Percentiles rank a stretch among this genome's conserved stretches.
Conservation (phyloP, 225 moss, liverwort and hornwort genomes). For the Sphagnum contortum region DNA sequence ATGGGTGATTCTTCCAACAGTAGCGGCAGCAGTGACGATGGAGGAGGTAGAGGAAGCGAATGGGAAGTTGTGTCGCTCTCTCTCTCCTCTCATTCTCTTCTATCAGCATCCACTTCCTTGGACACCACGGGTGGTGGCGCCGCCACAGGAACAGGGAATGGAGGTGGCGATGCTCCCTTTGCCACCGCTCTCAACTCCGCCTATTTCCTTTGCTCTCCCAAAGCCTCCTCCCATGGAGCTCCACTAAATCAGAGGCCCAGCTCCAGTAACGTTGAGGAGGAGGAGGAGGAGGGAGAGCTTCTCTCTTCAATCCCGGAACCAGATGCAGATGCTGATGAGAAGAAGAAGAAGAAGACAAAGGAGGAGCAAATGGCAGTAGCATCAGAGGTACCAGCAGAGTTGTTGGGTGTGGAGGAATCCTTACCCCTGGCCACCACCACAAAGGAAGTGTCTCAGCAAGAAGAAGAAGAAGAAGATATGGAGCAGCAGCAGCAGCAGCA, state of each 20-base stretch:
- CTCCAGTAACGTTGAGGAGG: constrained; percentile 4
- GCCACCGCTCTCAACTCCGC: no score
- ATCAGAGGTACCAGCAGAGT: no score
- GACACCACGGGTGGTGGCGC: neutral
- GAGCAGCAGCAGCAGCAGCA: constrained; percentile 10
- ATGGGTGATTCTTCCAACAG: neutral
- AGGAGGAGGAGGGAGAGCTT: no score
- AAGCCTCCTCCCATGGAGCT: no score
- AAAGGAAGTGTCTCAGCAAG: neutral
- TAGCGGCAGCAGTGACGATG: constrained; percentile 27
- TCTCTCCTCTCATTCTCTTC: constrained; percentile 34
- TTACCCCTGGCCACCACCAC: constrained; percentile 1
- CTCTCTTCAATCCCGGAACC: neutral
- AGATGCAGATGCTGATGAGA: no score
- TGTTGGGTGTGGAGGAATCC: constrained; percentile 3
- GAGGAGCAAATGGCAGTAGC: no score
- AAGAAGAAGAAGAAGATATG: constrained; percentile 3
- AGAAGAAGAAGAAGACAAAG: no score
- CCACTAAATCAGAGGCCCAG: no score
- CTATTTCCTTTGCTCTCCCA: neutral
- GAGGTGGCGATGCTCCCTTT: no score
- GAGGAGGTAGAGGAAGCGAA: constrained; percentile 13
- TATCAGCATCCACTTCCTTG: constrained; percentile 19
- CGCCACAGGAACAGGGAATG: constrained; percentile 5
- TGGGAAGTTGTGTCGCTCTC: constrained; percentile 55